Percentiles rank a stretch among this genome's conserved stretches.
phyloP scores from a whole-genome alignment of 805 yeast genomes.

The Suhomyces xylopsoci region DNA sequence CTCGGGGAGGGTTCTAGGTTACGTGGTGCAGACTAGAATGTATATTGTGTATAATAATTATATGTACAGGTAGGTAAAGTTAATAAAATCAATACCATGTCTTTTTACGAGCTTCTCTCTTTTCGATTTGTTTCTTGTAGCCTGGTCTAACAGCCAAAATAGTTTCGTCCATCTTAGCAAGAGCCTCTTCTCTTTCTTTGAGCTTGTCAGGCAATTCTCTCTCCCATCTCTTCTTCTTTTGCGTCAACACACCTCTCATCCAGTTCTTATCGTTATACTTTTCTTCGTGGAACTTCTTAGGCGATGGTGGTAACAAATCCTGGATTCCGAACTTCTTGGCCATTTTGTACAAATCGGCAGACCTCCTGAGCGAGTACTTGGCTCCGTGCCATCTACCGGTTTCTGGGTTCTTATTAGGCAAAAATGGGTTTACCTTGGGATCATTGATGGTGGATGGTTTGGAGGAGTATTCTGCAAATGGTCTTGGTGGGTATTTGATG shows the following conservation, averaged over 20 bases:
- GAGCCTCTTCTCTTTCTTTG: slow-evolving; percentile 61
- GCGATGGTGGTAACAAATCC: slow-evolving; percentile 68
- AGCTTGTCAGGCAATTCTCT: slow-evolving; percentile 58
- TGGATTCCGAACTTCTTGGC: slow-evolving; percentile 80
- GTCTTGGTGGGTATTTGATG: slow-evolving; percentile 79
- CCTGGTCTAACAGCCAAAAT: slow-evolving; percentile 59
- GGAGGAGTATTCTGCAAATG: slow-evolving; percentile 62
- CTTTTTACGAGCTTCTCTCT: slow-evolving; percentile 33
- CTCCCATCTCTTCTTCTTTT: slow-evolving; percentile 82
- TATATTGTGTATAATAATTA: background rate
- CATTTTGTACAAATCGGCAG: slow-evolving; percentile 76
- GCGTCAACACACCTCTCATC: slow-evolving; percentile 72
- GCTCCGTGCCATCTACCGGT: slow-evolving; percentile 79
- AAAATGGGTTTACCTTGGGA: slow-evolving; percentile 77
- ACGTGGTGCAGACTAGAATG: background rate
- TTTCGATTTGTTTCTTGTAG: slow-evolving; percentile 38
- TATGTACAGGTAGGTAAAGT: slow-evolving; percentile 1
- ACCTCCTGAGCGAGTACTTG: slow-evolving; percentile 74
- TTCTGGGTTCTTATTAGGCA: slow-evolving; percentile 79
- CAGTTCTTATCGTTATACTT: slow-evolving; percentile 67
- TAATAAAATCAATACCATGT: slow-evolving; percentile 27
- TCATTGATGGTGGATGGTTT: slow-evolving; percentile 66
- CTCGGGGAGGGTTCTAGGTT: background rate
- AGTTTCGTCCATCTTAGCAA: slow-evolving; percentile 61
- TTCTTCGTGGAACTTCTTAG: slow-evolving; percentile 74